Evolutionary conservation across 805 yeast genomes (phyloP).

Genomic region (Komagataella ulmi): DNA sequence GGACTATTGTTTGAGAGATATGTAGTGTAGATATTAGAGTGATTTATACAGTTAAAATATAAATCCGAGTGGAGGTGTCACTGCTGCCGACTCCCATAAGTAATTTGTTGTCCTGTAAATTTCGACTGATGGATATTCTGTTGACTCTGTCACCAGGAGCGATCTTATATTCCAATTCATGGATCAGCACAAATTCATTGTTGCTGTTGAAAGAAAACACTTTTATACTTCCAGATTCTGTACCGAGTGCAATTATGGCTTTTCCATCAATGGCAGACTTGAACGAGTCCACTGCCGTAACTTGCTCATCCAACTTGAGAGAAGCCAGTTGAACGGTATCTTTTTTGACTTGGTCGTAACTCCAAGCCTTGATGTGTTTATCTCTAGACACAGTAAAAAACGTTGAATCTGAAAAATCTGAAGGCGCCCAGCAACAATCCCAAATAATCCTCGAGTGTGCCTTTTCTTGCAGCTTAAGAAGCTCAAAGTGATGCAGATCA

Average conservation of each 20-base stretch:
- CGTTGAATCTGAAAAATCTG: conserved; percentile 17
- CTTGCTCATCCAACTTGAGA: conserved; percentile 38
- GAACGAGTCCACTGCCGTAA: conserved; percentile 54
- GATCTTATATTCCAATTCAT: conserved; percentile 20
- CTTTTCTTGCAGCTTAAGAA: conserved; percentile 29
- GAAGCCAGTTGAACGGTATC: conserved; percentile 21
- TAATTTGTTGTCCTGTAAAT: neutral
- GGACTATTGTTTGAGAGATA: conserved; percentile 21
- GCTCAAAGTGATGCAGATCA: conserved; percentile 8
- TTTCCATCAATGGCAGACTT: conserved; percentile 16
- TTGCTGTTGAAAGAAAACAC: conserved; percentile 24
- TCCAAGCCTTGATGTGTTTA: conserved; percentile 64
- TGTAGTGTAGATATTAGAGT: neutral
- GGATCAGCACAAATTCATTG: conserved; percentile 15
- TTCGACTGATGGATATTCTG: conserved; percentile 43
- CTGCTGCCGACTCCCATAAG: neutral
- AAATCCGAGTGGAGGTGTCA: conserved; percentile 4
- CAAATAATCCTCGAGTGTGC: conserved; percentile 90
- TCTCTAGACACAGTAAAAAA: conserved; percentile 88
- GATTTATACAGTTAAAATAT: neutral
- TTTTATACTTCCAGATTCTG: conserved; percentile 51
- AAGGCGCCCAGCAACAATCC: conserved; percentile 86
- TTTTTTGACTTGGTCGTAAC: conserved; percentile 3
- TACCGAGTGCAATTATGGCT: conserved; percentile 45
- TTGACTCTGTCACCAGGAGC: conserved; percentile 54